phyloP scores from a whole-genome alignment of 2,329 filamentous ascomycete species.

The Cladosporium sp. region DNA sequence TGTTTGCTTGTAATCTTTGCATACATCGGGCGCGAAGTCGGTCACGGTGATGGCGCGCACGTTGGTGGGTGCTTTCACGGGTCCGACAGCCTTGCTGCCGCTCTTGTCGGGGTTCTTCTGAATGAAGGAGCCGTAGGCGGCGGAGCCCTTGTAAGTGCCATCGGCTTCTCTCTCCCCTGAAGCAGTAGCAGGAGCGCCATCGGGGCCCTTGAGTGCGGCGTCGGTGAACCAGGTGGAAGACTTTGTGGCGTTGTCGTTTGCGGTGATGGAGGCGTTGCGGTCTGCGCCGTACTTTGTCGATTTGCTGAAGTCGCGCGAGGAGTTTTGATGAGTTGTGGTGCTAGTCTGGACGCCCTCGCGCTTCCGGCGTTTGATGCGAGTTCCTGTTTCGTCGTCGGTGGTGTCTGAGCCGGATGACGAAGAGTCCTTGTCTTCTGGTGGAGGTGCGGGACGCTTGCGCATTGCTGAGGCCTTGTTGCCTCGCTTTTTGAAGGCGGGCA shows the following conservation, averaged over 20 bases:
- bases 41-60: conserved; percentile 86
- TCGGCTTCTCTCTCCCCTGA: conserved; percentile 36
- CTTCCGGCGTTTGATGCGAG: conserved; percentile 74
- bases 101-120: conserved; percentile 77
- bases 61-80: conserved; percentile 84
- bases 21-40: conserved; percentile 90
- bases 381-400: conserved; percentile 70
- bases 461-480: conserved; percentile 73
- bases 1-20: conserved; percentile 89
- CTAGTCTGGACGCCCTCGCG: conserved; percentile 66
- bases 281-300: conserved; percentile 56
- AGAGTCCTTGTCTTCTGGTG: conserved; percentile 59
- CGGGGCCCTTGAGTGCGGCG: conserved; percentile 50
- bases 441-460: conserved; percentile 77
- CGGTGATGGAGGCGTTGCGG: conserved; percentile 61
- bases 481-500: conserved; percentile 81
- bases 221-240: conserved; percentile 88
- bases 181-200: conserved; percentile 19
- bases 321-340: conserved; percentile 55
- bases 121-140: conserved; percentile 73
- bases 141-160: conserved; percentile 74
- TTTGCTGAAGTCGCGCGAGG: conserved; percentile 34
- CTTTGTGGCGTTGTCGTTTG: conserved; percentile 85
- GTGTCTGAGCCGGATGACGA: conserved; percentile 61
- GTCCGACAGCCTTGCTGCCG: conserved; percentile 61